A percentile compares a stretch with the other conserved stretches of the same genome.
phyloP scores from a whole-genome alignment of 1,139 yeast genomes.

The Blastobotrys proliferans region DNA sequence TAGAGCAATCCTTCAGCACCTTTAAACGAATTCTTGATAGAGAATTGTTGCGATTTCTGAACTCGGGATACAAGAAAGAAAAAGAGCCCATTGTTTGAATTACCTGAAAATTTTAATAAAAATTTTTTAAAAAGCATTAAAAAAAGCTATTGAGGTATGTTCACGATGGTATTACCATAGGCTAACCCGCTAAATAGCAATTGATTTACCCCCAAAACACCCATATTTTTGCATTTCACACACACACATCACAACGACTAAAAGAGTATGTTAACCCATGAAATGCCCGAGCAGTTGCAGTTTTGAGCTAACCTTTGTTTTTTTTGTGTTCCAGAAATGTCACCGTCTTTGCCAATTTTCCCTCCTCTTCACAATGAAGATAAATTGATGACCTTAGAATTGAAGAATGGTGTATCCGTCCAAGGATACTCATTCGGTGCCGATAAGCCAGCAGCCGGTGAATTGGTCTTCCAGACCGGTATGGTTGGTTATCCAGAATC shows the following conservation, averaged over 20 bases:
- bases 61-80: neutral
- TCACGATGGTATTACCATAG: neutral
- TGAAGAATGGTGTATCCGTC: slow-evolving; percentile 82
- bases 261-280: neutral
- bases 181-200: neutral
- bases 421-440: slow-evolving; percentile 99
- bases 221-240: neutral
- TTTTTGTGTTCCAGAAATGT: slow-evolving; percentile 1
- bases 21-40: neutral
- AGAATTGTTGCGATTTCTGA: neutral
- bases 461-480: slow-evolving; percentile 98
- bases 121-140: neutral
- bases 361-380: slow-evolving; percentile 84
- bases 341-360: slow-evolving; percentile 57
- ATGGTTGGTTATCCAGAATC: slow-evolving; percentile 99
- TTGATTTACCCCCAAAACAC: neutral
- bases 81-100: neutral
- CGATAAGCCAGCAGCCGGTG: slow-evolving; percentile 85
- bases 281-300: neutral
- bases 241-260: neutral
- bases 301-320: neutral
- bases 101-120: neutral
- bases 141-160: neutral
- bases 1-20: slow-evolving; percentile 4
- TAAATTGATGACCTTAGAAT: slow-evolving; percentile 82